phyloP scores from a whole-genome alignment of 768 basidiomycete genomes.

The Sarcodon sp. region DNA sequence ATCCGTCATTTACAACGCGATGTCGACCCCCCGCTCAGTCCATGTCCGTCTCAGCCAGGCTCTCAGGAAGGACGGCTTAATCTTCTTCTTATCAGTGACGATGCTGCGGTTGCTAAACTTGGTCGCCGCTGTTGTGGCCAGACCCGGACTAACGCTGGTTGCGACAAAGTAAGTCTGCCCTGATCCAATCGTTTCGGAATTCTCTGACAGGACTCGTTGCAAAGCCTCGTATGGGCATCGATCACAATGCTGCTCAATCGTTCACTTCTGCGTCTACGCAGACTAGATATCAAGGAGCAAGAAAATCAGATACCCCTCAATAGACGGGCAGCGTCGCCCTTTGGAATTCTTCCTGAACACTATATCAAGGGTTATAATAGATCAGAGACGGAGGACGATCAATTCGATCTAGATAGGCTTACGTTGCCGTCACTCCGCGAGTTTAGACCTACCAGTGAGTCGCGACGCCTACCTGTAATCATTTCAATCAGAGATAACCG shows the following conservation, averaged over 20 bases:
- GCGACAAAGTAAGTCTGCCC: conserved; percentile 14
- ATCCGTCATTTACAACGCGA: conserved; percentile 19
- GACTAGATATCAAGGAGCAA: background rate
- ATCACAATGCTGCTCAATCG: background rate
- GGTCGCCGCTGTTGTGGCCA: conserved; percentile 9
- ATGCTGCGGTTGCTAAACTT: conserved; percentile 16
- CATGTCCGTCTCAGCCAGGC: conserved; percentile 14
- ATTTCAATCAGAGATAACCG: no score
- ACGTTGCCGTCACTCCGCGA: no score
- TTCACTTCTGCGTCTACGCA: background rate
- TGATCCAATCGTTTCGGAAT: background rate
- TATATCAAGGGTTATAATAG: no score
- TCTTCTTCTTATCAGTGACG: conserved; percentile 18
- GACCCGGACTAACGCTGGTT: conserved; percentile 14
- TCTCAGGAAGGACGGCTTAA: conserved; percentile 21
- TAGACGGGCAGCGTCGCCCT: background rate
- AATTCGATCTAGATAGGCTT: no score
- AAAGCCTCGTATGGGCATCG: background rate
- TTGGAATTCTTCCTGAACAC: background rate
- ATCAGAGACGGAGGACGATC: no score
- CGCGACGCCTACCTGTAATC: no score
- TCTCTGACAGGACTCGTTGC: background rate
- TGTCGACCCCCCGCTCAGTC: conserved; percentile 18
- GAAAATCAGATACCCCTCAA: background rate
- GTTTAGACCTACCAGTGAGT: no score